Base-by-base conservation (phyloP, 2,329 filamentous ascomycete species). In the Samsoniella hepiali region DNA sequence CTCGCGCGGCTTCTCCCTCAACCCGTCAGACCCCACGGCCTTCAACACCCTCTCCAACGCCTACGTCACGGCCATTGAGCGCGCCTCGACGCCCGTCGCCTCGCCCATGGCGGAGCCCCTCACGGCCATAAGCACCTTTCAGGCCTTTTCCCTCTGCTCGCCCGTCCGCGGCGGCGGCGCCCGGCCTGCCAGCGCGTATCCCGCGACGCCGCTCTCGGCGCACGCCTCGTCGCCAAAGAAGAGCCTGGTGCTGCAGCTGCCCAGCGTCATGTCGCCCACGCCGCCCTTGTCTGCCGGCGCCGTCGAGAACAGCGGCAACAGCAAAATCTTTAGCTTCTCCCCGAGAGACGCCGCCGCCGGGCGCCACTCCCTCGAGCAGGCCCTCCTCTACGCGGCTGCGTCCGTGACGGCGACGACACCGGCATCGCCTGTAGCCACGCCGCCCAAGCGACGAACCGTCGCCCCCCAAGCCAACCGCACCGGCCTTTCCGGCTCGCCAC, bases 31-130 rank as follows among this genome's bases (percentile, higher is more conserved):
- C 38, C 84, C 85, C 3, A 88, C 86, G 1, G 78, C 84, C 29
- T 87, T 88, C 76, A 88, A 88, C 74, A 88, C 86, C 2, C 79
- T 88, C 45, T 87, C 85, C 61, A 88, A 88, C 73, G 82, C 85
- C 65, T 88, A 88, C 69, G 82, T 83, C 32, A 84, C 83, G 3
- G 83, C 85, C 65, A 86, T 88, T 60, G 85, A 86, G 72, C 82
- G 84, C 65, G 15, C 55, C 29, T 45, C 58, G 11, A 62, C 63
- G 13, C 58, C 58, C 38, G 15, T 44, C 55, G 81, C 83, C 34
- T 82, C 83, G 1, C 81, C 83, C 3, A 78, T 78, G 49, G 22
- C 15, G 40, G 78, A 81, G 44, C 79, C 82, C 8, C 70, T 82
- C 55, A 82, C 80, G 2, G 79, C 82, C 59, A 82, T 84, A 71